phyloP scores from a whole-genome alignment of 2,329 filamentous ascomycete genomes.

The Trichophaea hybrida region DNA sequence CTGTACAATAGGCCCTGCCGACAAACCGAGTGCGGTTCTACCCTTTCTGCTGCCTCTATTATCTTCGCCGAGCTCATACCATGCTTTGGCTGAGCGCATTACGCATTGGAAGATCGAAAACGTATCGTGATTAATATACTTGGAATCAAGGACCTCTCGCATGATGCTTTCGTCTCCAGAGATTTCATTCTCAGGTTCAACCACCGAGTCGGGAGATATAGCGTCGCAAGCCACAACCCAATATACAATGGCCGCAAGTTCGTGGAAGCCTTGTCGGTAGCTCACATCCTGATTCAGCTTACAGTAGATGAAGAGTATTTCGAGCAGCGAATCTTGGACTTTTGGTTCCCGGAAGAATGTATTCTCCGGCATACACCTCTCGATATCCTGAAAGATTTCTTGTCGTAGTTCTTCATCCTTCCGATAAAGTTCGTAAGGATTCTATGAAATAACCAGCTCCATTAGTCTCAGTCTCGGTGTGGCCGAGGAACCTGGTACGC shows the following conservation, averaged over 20 bases:
- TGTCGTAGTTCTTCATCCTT: constrained; percentile 69
- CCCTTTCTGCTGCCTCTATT: constrained; percentile 29
- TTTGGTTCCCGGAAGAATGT: constrained; percentile 69
- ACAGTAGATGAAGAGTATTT: constrained; percentile 87
- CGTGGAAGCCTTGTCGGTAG: constrained; percentile 98
- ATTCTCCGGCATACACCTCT: constrained; percentile 78
- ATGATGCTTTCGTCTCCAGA: neutral
- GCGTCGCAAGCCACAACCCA: constrained; percentile 75
- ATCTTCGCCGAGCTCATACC: constrained; percentile 59
- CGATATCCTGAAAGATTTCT: constrained; percentile 90
- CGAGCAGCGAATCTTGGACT: constrained; percentile 67
- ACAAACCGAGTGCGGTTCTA: constrained; percentile 27
- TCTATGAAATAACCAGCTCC: constrained; percentile 11
- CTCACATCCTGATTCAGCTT: constrained; percentile 77
- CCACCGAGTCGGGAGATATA: constrained; percentile 31
- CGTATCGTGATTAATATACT: constrained; percentile 76
- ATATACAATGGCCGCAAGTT: constrained; percentile 76
- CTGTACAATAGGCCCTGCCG: constrained; percentile 59
- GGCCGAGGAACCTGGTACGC: constrained; percentile 4
- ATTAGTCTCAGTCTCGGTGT: constrained; percentile 13
- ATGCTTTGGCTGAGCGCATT: constrained; percentile 75
- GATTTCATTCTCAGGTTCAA: neutral
- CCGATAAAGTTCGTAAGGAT: constrained; percentile 72
- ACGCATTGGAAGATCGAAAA: constrained; percentile 72
- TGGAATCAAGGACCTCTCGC: constrained; percentile 36